Evolutionary conservation across 2,329 filamentous ascomycete species (phyloP).

Genomic region (Torrubiella hemipterigena): DNA sequence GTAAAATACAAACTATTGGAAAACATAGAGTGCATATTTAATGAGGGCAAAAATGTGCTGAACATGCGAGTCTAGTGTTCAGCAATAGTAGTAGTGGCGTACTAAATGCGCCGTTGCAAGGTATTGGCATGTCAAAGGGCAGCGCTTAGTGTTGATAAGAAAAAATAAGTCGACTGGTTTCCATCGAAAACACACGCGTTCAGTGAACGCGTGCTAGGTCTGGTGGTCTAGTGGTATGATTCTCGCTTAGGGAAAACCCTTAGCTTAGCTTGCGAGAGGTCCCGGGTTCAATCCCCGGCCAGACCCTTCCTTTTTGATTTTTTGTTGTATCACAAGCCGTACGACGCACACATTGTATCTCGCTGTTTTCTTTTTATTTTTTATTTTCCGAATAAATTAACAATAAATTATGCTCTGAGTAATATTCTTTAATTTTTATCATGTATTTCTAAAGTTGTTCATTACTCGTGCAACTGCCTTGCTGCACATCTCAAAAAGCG

Average conservation of each 20-base stretch:
- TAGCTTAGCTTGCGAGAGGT: constrained; percentile 28
- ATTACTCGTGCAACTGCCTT: no score
- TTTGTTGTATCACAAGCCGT: no score
- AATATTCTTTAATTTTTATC: no score
- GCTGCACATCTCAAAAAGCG: no score
- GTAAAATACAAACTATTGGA: no score
- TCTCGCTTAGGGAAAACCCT: constrained; percentile 51
- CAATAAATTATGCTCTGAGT: no score
- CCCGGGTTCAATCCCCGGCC: constrained; percentile 34
- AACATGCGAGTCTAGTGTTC: no score
- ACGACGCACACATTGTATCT: background rate
- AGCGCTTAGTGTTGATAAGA: background rate
- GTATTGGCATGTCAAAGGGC: background rate
- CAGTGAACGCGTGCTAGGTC: constrained; percentile 17
- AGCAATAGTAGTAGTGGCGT: no score
- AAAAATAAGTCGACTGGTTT: constrained; percentile 1
- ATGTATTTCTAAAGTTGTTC: no score
- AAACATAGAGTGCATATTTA: no score
- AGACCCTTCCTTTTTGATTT: constrained; percentile 21
- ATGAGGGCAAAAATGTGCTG: no score
- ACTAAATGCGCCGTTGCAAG: background rate
- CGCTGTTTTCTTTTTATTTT: background rate
- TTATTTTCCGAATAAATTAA: no score
- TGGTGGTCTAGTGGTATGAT: constrained; percentile 59
- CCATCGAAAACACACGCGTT: background rate